Percentiles rank a stretch among this genome's conserved stretches.
phyloP scores from a whole-genome alignment of 257 asterid genomes.

The Solanum dulcamara region DNA sequence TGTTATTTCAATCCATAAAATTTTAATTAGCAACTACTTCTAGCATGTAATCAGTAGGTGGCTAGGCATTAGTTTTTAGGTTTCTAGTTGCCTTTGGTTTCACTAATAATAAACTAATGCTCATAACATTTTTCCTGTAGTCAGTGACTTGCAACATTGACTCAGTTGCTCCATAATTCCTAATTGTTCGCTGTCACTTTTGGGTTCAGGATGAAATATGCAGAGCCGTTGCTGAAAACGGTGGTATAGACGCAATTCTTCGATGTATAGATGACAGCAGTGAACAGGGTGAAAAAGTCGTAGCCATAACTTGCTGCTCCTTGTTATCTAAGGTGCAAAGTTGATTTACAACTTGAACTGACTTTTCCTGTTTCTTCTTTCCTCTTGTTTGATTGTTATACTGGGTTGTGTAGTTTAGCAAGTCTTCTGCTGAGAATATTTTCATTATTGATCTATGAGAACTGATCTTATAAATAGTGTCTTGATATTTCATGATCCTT shows the following conservation, averaged over 20 bases:
- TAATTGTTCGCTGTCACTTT: not conserved
- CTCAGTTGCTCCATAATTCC: not conserved
- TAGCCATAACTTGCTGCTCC: slow-evolving; percentile 68
- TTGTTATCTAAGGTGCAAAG: slow-evolving; percentile 71
- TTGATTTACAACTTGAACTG: not conserved
- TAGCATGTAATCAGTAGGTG: too few relatives aligned
- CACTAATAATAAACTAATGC: not conserved
- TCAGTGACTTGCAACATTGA: not conserved
- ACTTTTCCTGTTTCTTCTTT: not conserved
- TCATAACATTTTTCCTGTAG: not conserved
- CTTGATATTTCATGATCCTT: not conserved
- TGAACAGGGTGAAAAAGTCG: slow-evolving; percentile 43
- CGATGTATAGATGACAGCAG: slow-evolving; percentile 64
- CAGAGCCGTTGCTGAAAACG: slow-evolving; percentile 57
- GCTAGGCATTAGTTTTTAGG: too few relatives aligned
- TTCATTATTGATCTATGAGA: not conserved
- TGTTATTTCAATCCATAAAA: too few relatives aligned
- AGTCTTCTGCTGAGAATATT: not conserved
- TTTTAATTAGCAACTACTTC: too few relatives aligned
- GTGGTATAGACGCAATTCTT: slow-evolving; percentile 76
- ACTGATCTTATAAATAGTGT: not conserved
- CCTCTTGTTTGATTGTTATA: not conserved
- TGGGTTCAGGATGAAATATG: slow-evolving; percentile 82
- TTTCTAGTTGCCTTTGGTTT: not conserved
- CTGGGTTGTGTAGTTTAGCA: not conserved